Base-by-base conservation (phyloP, 73 alveolate species). In the Paraurostyla sp. region DNA sequence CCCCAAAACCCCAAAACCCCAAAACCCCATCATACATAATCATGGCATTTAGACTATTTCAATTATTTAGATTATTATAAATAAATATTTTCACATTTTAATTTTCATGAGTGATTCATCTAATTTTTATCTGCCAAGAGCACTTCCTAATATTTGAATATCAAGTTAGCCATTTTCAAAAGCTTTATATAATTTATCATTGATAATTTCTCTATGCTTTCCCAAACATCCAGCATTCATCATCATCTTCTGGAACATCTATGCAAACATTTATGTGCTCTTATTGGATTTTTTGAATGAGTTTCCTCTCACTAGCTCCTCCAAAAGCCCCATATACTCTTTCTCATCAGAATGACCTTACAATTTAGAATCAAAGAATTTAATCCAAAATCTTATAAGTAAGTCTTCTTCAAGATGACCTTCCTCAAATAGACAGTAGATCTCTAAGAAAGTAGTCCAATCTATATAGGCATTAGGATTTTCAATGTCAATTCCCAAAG, bases 221-320 rank as follows among this genome's bases (percentile, higher is more conserved):
- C 91, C 92, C 0, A 85, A 45, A 32, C 91, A 83, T 20, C 62
- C 85, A 1, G 56, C 60, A 41, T 59, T 46, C 3, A 0, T 71
- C 43, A 91, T 3, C 30, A 84, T 32, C 50, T 60, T 83, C 32
- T 65, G 9, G 59, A 91, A 83, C 76, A 51, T 84, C 52, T 54
- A 40, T 1, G 90, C 96, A 71, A 84, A 91, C 56, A 91, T 73
- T 7, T 27, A 9, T 11, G 96, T 91, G 0, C 91, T 80, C 32
- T 91, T 80, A 41, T 36, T 75, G 4, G 96, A 88, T 38, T 83
- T 76, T 13, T 29, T 33, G 0, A 91, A 57, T 9, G 91, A 30
- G 22, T 38, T 84, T 25, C 96, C 96, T 84, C 96, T 32, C 29
- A 91, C 59, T 18, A 83, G 52, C 69, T 91, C 88, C 40, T 91